Evolutionary conservation across 2,329 filamentous ascomycete genomes (phyloP).

Genomic region (Sclerotiophoma versabilis): DNA sequence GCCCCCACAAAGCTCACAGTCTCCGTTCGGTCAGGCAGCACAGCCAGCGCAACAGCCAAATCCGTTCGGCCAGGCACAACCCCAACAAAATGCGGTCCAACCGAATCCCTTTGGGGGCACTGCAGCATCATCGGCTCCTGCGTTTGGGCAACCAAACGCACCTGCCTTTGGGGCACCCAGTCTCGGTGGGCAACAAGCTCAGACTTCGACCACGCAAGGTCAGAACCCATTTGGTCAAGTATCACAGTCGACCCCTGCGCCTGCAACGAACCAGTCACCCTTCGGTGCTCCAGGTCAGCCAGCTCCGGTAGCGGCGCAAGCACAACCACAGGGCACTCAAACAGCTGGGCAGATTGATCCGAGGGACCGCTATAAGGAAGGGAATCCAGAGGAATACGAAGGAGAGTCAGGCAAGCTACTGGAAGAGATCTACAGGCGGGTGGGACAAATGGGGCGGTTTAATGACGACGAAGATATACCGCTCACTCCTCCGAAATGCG

Average conservation of each 20-base stretch:
- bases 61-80: slow-evolving; percentile 32
- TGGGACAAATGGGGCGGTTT: slow-evolving; percentile 72
- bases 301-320: slow-evolving; percentile 15
- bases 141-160: slow-evolving; percentile 47
- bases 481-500: slow-evolving; percentile 76
- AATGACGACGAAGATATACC: slow-evolving; percentile 75
- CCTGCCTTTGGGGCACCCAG: slow-evolving; percentile 46
- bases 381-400: slow-evolving; percentile 64
- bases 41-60: slow-evolving; percentile 23
- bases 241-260: slow-evolving; percentile 6
- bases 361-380: slow-evolving; percentile 64
- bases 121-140: slow-evolving; percentile 25
- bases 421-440: slow-evolving; percentile 68
- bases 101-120: slow-evolving; percentile 29
- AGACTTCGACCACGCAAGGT: slow-evolving; percentile 15
- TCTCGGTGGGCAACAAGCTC: slow-evolving; percentile 25
- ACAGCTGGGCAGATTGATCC: slow-evolving; percentile 32
- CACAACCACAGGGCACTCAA: slow-evolving; percentile 50
- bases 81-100: slow-evolving; percentile 15
- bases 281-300: slow-evolving; percentile 22
- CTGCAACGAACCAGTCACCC: slow-evolving; percentile 23
- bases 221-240: slow-evolving; percentile 34
- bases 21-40: slow-evolving; percentile 31
- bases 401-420: slow-evolving; percentile 60
- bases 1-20: slow-evolving; percentile 24